Conservation (phyloP, 2,329 filamentous ascomycete genomes). For the Fusarium staphyleae region DNA sequence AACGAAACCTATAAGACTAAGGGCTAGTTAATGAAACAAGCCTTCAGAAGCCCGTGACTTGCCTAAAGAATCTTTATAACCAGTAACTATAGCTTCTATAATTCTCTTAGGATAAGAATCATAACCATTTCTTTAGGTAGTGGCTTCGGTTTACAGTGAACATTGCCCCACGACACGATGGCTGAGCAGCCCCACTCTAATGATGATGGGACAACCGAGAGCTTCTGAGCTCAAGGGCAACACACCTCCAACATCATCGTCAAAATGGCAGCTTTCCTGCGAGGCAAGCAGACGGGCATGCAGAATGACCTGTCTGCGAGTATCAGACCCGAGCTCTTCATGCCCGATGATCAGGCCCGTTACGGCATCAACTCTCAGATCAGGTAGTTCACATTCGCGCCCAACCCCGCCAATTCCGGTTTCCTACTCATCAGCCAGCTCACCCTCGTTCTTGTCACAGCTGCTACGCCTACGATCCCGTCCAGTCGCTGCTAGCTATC, state of each 20-base stretch:
- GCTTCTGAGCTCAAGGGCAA: slow-evolving; percentile 16
- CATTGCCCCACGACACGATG: too few relatives aligned
- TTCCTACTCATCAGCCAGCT: slow-evolving; percentile 31
- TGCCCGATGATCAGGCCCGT: slow-evolving; percentile 81
- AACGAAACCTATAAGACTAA: too few relatives aligned
- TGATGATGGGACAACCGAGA: slow-evolving; percentile 20
- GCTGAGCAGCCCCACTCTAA: slow-evolving; percentile 32
- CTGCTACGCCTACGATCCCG: slow-evolving; percentile 87
- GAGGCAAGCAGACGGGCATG: slow-evolving; percentile 92
- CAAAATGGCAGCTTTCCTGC: slow-evolving; percentile 83
- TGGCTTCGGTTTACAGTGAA: too few relatives aligned
- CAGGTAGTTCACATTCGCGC: slow-evolving; percentile 52
- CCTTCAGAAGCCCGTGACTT: too few relatives aligned
- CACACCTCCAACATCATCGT: slow-evolving; percentile 17
- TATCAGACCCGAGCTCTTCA: slow-evolving; percentile 78
- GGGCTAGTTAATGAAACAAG: too few relatives aligned
- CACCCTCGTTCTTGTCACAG: slow-evolving; percentile 50
- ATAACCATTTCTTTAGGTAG: too few relatives aligned
- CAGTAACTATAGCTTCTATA: too few relatives aligned
- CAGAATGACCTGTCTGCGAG: slow-evolving; percentile 88
- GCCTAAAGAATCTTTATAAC: too few relatives aligned
- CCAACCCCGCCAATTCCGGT: slow-evolving; percentile 20
- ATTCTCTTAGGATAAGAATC: too few relatives aligned
- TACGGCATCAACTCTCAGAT: slow-evolving; percentile 84
- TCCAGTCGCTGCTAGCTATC: slow-evolving; percentile 91